Evolutionary conservation across 1,284 basidiomycete species (phyloP).

Genomic region (Puccinia polysora): DNA sequence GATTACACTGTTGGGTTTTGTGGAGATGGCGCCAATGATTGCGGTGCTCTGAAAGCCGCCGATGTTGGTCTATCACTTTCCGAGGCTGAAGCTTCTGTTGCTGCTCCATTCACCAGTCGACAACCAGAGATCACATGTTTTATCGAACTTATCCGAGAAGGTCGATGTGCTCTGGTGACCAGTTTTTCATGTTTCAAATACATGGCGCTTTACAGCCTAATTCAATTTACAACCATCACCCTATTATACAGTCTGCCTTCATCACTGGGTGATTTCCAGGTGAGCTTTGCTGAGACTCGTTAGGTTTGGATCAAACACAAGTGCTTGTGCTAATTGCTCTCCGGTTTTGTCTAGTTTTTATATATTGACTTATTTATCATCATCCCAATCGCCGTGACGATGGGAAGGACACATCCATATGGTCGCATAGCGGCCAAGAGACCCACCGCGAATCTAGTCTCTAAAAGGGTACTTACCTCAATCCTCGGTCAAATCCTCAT

Average conservation of each 20-base stretch:
- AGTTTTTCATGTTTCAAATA: slow-evolving; percentile 99
- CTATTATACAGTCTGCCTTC: slow-evolving; percentile 93
- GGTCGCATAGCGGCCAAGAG: slow-evolving; percentile 79
- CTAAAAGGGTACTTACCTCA: slow-evolving; percentile 88
- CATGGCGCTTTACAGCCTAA: slow-evolving; percentile 63
- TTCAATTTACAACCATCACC: slow-evolving; percentile 67
- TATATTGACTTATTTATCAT: slow-evolving; percentile 98
- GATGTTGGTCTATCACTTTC: slow-evolving; percentile 95
- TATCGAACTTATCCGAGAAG: slow-evolving; percentile 87
- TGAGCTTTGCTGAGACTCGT: too few species aligned
- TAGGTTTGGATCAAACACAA: slow-evolving; percentile 22
- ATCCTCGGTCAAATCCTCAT: slow-evolving; percentile 89
- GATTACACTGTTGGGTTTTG: slow-evolving; percentile 98
- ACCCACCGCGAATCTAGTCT: slow-evolving; percentile 92
- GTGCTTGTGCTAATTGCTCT: slow-evolving; percentile 34
- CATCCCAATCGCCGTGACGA: slow-evolving; percentile 88
- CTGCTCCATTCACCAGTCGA: slow-evolving; percentile 92
- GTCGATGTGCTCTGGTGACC: slow-evolving; percentile 88
- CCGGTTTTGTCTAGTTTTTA: slow-evolving; percentile 64
- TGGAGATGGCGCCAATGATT: slow-evolving; percentile 98
- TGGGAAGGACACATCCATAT: slow-evolving; percentile 90
- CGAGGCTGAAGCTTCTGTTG: slow-evolving; percentile 98
- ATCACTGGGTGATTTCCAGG: slow-evolving; percentile 93
- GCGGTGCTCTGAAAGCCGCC: slow-evolving; percentile 94
- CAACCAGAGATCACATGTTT: slow-evolving; percentile 94